phyloP scores from a whole-genome alignment of 2,329 filamentous ascomycete genomes.

The Corinectria fuckeliana region DNA sequence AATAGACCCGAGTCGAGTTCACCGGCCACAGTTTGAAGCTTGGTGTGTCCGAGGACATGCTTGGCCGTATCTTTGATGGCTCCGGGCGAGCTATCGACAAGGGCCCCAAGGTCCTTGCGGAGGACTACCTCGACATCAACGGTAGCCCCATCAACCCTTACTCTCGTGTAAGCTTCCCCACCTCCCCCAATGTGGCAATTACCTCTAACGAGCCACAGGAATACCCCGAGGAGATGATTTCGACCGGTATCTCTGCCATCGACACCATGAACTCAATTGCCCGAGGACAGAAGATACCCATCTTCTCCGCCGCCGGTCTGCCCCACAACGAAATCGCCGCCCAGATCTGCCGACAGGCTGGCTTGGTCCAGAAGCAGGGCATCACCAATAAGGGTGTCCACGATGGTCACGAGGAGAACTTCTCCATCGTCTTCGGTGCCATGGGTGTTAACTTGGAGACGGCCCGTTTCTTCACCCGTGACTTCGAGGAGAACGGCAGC shows the following conservation, averaged over 20 bases:
- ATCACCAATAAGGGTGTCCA: constrained; percentile 91
- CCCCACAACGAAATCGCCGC: constrained; percentile 99
- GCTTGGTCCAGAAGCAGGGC: constrained; percentile 81
- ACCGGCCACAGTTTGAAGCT: constrained; percentile 97
- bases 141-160: constrained; percentile 98
- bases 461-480: constrained; percentile 95
- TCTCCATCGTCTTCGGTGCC: constrained; percentile 98
- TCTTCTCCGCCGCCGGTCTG: constrained; percentile 97
- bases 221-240: constrained; percentile 99
- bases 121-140: constrained; percentile 99
- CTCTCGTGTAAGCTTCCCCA: constrained; percentile 72
- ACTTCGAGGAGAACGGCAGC: constrained; percentile 99
- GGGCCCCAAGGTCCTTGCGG: constrained; percentile 95
- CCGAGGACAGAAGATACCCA: constrained; percentile 98
- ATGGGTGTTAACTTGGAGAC: constrained; percentile 99
- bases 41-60: constrained; percentile 98
- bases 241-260: constrained; percentile 98
- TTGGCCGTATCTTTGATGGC: constrained; percentile 98
- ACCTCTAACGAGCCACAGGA: constrained; percentile 62
- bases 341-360: constrained; percentile 96
- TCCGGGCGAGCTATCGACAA: constrained; percentile 98
- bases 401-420: constrained; percentile 98
- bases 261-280: constrained; percentile 99
- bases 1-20: constrained; percentile 94
- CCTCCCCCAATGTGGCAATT: background rate